Percentiles rank a stretch among this genome's conserved stretches.
Evolutionary conservation across 208 protist genomes (phyloP).

Genomic region (Crithidia sp.): DNA sequence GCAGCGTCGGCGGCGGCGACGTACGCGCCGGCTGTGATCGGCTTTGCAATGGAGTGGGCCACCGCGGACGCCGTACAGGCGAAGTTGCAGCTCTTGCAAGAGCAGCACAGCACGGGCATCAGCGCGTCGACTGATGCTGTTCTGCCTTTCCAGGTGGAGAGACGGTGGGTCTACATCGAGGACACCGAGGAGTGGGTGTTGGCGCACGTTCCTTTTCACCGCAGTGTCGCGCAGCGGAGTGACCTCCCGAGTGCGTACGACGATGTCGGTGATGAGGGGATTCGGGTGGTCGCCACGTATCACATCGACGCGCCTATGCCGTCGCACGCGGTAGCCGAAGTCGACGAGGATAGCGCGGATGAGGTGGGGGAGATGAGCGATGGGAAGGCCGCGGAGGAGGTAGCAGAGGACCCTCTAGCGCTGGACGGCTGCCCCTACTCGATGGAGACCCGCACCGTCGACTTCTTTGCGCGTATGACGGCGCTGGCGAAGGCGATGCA

Average conservation of each 20-base stretch:
- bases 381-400: slow-evolving; percentile 8
- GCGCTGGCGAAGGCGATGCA: slow-evolving; percentile 60
- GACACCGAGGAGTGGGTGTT: slow-evolving; percentile 54
- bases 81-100: slow-evolving; percentile 43
- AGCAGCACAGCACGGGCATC: slow-evolving; percentile 13
- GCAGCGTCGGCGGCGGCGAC: neutral
- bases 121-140: neutral
- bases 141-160: slow-evolving; percentile 25
- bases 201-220: slow-evolving; percentile 46
- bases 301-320: slow-evolving; percentile 23
- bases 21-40: slow-evolving; percentile 37
- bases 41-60: slow-evolving; percentile 61
- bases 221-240: neutral
- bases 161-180: slow-evolving; percentile 54
- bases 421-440: slow-evolving; percentile 52
- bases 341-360: neutral
- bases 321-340: neutral
- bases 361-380: neutral
- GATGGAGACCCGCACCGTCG: slow-evolving; percentile 60
- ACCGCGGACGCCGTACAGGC: slow-evolving; percentile 27
- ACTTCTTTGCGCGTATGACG: slow-evolving; percentile 68
- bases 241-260: slow-evolving; percentile 21
- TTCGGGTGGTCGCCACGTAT: slow-evolving; percentile 30
- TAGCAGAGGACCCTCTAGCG: slow-evolving; percentile 7
- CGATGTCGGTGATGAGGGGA: slow-evolving; percentile 30